Evolutionary conservation across 768 basidiomycete species (phyloP), one percentile per base, ranked within the genome.

Genomic region (Tulasnella sp.): DNA sequence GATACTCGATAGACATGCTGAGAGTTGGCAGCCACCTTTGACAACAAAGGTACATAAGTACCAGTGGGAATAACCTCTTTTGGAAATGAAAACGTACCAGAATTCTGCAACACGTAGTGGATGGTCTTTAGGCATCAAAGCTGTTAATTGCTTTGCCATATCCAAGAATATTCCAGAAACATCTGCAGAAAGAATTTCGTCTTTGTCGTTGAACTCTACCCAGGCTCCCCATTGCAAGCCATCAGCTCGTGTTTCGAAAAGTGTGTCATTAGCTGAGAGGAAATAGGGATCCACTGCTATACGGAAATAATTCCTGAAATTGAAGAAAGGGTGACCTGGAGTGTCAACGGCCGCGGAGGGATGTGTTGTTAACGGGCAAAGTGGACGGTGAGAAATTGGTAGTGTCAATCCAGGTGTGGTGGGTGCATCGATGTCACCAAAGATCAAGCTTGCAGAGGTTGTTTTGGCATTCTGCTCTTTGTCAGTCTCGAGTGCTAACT

Each of bases 1-100:
- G 39, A 19, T 40, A 50, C 37, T 50, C 48, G 34, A 50, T 20
- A 15, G 37, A n/a, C 15, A 50, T 50, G 25, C 20, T 25, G 8
- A 42, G 9, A 15, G 48, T 28, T 10, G 48, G 40, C 8, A 20
- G 20, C 48, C 48, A 50, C 48, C 48, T 50, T 13, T 20, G 15
- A 27, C 3, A 25, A 13, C 10, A 19, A 31, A 12, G n/a, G 10
- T 12, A 32, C 28, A 19, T 28, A 27, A 20, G 10, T 25, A 29
- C 28, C 12, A 20, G 27, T 15, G 29, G 15, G 1, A 25, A 29
- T 3, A n/a, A 19, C 44, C 7, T 22, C 22, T n/a, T n/a, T n/a
- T n/a, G n/a, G n/a, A 31, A 19, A 13, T 32, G 44, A 20, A 10
- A 15, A 16, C 44, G 4, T 32, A 45, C 44, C 44, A 45, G 12